Conservation (phyloP, 1,139 yeast genomes). For the Yamadazyma diddensiae region DNA sequence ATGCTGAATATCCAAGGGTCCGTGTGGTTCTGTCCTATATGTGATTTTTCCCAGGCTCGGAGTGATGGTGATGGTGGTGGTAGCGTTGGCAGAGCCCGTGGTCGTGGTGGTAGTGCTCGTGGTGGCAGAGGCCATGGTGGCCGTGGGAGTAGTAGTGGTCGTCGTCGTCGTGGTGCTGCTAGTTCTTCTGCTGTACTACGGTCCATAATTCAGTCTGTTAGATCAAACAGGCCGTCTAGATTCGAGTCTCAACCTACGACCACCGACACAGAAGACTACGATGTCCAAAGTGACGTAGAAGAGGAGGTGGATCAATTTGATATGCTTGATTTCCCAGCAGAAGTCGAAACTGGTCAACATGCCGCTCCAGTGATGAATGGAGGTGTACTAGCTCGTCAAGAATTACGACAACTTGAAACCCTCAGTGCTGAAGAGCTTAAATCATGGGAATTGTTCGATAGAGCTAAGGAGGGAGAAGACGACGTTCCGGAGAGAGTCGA, state of each 20-base stretch:
- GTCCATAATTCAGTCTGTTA: no score
- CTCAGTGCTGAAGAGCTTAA: slow-evolving; percentile 35
- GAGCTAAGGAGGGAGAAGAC: slow-evolving; percentile 20
- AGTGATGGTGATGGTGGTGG: slow-evolving; percentile 8
- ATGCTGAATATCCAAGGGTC: slow-evolving; percentile 13
- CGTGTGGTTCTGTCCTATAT: slow-evolving; percentile 44
- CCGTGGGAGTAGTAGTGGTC: not conserved
- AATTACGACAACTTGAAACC: slow-evolving; percentile 26
- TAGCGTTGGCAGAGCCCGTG: slow-evolving; percentile 2
- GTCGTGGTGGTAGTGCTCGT: slow-evolving; percentile 1
- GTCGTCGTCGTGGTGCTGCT: not conserved
- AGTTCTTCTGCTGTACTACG: no score
- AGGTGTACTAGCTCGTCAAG: slow-evolving; percentile 39
- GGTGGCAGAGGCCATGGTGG: not conserved
- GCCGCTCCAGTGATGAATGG: slow-evolving; percentile 29
- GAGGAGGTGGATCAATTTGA: not conserved
- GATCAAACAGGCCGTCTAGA: no score
- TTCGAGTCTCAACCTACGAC: no score
- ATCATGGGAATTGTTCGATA: slow-evolving; percentile 42
- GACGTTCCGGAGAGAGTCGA: not conserved
- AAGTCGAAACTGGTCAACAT: not conserved
- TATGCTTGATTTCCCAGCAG: not conserved
- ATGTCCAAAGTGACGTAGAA: not conserved
- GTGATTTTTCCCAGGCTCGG: slow-evolving; percentile 34
- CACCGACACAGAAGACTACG: no score